Percentiles rank a stretch among this genome's conserved stretches.
These are phyloP conservation scores for Penicillium dipodomyicola DNA, from an alignment of 495 filamentous ascomycete species.

Conservation along the genomic window DNA sequence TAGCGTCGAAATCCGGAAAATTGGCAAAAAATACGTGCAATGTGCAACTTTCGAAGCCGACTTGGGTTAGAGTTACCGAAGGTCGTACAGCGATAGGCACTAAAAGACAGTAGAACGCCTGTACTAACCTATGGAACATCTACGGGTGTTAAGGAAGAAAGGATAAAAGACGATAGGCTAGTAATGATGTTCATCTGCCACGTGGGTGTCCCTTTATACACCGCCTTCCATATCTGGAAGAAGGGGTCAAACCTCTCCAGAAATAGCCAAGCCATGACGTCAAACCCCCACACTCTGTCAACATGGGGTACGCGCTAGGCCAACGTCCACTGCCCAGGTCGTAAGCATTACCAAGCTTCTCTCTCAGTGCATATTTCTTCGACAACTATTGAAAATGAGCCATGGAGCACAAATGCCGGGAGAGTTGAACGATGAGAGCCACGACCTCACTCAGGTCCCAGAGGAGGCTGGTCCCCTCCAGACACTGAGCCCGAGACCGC, in stretches of 20 bases:
- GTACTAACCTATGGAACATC: too few relatives aligned
- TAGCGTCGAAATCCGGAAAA: too few relatives aligned
- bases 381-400: constrained; percentile 18
- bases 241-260: background rate
- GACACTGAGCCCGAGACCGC: constrained; percentile 8
- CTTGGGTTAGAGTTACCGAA: too few relatives aligned
- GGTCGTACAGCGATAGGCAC: too few relatives aligned
- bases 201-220: too few relatives aligned
- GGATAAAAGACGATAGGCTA: too few relatives aligned
- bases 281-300: constrained; percentile 8
- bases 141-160: too few relatives aligned
- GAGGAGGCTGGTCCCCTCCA: constrained; percentile 13
- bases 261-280: constrained; percentile 11
- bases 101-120: too few relatives aligned
- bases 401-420: constrained; percentile 17
- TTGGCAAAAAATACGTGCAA: too few relatives aligned
- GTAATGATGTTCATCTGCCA: too few relatives aligned
- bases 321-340: background rate
- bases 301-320: background rate
- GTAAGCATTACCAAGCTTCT: constrained; percentile 10
- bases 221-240: too few relatives aligned
- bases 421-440: constrained; percentile 21
- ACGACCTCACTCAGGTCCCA: constrained; percentile 11
- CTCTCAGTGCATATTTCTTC: background rate
- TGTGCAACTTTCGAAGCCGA: too few relatives aligned